phyloP scores from a whole-genome alignment of 163 green algal species.

The Scenedesmus sp. region DNA sequence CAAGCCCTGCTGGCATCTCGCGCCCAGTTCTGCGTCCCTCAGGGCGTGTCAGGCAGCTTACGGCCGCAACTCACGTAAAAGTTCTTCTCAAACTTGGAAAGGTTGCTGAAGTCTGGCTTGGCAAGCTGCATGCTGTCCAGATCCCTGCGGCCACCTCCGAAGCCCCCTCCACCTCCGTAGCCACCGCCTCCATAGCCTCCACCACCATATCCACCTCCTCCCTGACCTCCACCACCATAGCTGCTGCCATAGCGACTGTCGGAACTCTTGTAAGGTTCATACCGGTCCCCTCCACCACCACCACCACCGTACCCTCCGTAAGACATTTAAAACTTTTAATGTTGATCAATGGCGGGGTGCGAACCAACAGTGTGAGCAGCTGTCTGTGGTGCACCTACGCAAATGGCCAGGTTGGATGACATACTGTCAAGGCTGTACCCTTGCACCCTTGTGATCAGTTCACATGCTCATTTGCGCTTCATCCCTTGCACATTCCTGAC shows the following conservation, averaged over 20 bases:
- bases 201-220: constrained; percentile 22
- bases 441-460: neutral
- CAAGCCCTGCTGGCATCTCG: neutral
- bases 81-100: constrained; percentile 81
- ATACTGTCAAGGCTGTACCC: neutral
- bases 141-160: constrained; percentile 54
- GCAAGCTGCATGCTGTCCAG: constrained; percentile 77
- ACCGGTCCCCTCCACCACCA: neutral
- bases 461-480: neutral
- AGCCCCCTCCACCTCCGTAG: constrained; percentile 50
- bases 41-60: neutral
- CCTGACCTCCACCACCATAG: constrained; percentile 35
- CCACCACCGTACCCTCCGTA: neutral
- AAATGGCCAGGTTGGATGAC: neutral
- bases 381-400: neutral
- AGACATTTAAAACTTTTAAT: neutral
- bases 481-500: neutral
- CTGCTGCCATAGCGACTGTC: constrained; percentile 30
- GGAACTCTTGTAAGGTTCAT: constrained; percentile 40
- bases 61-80: constrained; percentile 33
- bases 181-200: constrained; percentile 22
- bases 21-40: neutral
- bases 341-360: neutral
- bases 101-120: constrained; percentile 80
- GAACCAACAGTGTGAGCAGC: neutral